Percentiles rank a stretch among this genome's conserved stretches.
Conservation (phyloP, 225 moss, liverwort and hornwort genomes). For the Physcomitrium patens region DNA sequence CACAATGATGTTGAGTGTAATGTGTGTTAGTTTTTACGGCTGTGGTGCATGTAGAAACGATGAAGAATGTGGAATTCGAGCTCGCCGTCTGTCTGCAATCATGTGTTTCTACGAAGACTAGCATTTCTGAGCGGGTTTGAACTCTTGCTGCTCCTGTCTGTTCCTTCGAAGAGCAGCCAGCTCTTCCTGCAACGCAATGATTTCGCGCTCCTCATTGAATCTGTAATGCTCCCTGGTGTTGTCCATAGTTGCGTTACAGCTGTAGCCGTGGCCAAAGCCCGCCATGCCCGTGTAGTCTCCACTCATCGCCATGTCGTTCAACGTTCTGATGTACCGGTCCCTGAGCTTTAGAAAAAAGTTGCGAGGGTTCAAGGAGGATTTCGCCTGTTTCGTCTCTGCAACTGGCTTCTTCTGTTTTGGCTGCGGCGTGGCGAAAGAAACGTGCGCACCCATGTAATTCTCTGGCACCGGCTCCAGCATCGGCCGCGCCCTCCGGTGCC, state of each 20-base stretch:
- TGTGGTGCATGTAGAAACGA: too few species aligned
- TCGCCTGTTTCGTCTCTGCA: background rate
- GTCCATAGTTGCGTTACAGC: background rate
- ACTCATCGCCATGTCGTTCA: conserved; percentile 45
- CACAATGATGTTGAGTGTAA: too few species aligned
- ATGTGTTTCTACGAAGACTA: too few species aligned
- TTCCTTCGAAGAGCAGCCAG: background rate
- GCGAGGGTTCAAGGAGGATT: conserved; percentile 9
- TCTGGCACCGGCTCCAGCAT: conserved; percentile 38
- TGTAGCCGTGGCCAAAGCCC: conserved; percentile 13
- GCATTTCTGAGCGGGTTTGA: too few species aligned
- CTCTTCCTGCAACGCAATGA: conserved; percentile 23
- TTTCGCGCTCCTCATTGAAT: conserved; percentile 18
- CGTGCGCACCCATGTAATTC: background rate
- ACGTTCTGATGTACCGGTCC: conserved; percentile 43
- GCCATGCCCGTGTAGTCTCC: conserved; percentile 30
- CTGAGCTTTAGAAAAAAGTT: conserved; percentile 38
- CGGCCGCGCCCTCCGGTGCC: conserved; percentile 11
- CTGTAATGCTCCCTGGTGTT: conserved; percentile 15
- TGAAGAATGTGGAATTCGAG: too few species aligned
- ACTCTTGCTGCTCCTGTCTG: too few species aligned
- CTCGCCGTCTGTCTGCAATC: too few species aligned
- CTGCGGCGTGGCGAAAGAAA: background rate
- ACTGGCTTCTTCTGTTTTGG: conserved; percentile 21
- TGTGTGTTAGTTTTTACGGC: too few species aligned